These are phyloP conservation scores for Harrya chromipes DNA, from an alignment of 768 basidiomycete genomes.

Conservation along the genomic window DNA sequence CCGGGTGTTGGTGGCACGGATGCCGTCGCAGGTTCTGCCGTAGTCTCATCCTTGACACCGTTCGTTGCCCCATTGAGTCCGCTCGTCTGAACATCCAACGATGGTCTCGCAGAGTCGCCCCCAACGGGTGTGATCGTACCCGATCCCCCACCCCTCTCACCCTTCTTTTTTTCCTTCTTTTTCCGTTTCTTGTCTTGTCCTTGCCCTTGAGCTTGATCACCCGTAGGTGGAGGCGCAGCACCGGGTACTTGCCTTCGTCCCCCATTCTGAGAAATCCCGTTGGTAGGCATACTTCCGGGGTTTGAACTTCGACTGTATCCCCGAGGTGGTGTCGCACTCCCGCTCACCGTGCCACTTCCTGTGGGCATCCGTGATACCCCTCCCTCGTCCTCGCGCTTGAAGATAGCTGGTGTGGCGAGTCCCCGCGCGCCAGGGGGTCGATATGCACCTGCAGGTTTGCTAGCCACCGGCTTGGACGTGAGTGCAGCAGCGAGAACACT, in stretches of 20 bases:
- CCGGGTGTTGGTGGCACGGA: conserved; percentile 54
- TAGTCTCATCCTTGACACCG: conserved; percentile 12
- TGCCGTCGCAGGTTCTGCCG: conserved; percentile 1
- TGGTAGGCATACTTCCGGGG: conserved; percentile 42
- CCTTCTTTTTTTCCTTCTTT: conserved; percentile 58
- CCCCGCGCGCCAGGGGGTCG: conserved; percentile 93
- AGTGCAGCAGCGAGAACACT: conserved; percentile 51
- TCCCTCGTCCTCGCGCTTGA: conserved; percentile 90
- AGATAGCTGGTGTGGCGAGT: conserved; percentile 80
- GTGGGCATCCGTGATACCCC: conserved; percentile 53
- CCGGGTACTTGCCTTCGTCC: conserved; percentile 63
- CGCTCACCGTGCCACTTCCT: conserved; percentile 30
- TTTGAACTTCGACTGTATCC: conserved; percentile 57
- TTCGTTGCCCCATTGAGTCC: conserved; percentile 18
- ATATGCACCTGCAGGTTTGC: conserved; percentile 84
- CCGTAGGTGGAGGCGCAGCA: conserved; percentile 51
- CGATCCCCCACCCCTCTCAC: conserved; percentile 31
- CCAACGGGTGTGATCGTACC: conserved; percentile 31
- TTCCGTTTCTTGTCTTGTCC: conserved; percentile 43
- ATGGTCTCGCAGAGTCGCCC: conserved; percentile 27
- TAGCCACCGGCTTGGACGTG: conserved; percentile 49
- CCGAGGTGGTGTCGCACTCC: conserved; percentile 61
- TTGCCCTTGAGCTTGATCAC: conserved; percentile 27
- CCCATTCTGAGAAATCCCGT: conserved; percentile 34
- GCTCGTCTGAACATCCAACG: conserved; percentile 37